These are phyloP conservation scores for Penicillium goetzii DNA, from an alignment of 495 filamentous ascomycete genomes.

Conservation along the genomic window DNA sequence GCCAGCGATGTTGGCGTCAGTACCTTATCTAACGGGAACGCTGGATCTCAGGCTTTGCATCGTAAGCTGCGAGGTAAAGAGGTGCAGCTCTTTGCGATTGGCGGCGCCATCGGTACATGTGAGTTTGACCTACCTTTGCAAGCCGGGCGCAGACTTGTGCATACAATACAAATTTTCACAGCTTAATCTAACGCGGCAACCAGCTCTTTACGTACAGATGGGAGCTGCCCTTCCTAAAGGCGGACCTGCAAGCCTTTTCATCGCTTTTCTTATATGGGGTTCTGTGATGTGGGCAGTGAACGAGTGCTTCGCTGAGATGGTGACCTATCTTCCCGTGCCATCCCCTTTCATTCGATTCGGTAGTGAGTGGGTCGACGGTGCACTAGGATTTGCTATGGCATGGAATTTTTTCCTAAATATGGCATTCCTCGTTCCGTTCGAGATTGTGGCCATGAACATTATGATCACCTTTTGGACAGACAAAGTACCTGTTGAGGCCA, in stretches of 20 bases:
- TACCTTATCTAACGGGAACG: not conserved
- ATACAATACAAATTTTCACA: not conserved
- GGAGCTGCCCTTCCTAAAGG: slow-evolving; percentile 67
- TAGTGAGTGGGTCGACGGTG: slow-evolving; percentile 74
- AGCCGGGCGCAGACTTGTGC: not conserved
- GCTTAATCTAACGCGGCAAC: not conserved
- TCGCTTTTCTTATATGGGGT: slow-evolving; percentile 62
- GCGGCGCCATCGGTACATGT: slow-evolving; percentile 71
- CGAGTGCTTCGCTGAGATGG: slow-evolving; percentile 71
- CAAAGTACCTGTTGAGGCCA: slow-evolving; percentile 58
- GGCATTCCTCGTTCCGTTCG: slow-evolving; percentile 68
- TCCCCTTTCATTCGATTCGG: slow-evolving; percentile 79
- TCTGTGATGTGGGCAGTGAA: slow-evolving; percentile 35
- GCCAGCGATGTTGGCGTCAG: not conserved
- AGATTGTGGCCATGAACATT: slow-evolving; percentile 69
- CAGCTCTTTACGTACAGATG: slow-evolving; percentile 73
- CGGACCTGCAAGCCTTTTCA: slow-evolving; percentile 70
- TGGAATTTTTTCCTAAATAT: slow-evolving; percentile 66
- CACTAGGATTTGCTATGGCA: slow-evolving; percentile 55
- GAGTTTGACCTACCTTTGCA: slow-evolving; percentile 5
- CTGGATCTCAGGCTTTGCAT: slow-evolving; percentile 43
- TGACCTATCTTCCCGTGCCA: slow-evolving; percentile 73
- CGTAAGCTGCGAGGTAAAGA: slow-evolving; percentile 61
- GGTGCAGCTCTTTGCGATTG: slow-evolving; percentile 72
- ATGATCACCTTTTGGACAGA: slow-evolving; percentile 72